Evolutionary conservation across 1,284 basidiomycete genomes (phyloP).

Genomic region (Cutaneotrichosporon cutaneum): DNA sequence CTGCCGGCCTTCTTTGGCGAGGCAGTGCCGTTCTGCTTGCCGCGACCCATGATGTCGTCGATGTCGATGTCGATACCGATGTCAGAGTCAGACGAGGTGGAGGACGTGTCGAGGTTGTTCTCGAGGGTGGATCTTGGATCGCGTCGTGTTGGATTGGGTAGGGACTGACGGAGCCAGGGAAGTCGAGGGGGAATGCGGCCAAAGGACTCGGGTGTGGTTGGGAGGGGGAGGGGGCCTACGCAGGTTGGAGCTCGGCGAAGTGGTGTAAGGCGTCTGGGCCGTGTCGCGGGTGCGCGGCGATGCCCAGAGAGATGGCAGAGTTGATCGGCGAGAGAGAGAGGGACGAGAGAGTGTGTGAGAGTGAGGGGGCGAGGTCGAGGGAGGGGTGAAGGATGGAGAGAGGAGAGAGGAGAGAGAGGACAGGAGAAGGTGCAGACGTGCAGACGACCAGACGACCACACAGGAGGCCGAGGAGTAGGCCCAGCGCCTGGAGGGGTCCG

Average conservation of each 20-base stretch:
- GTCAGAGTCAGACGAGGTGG: not conserved
- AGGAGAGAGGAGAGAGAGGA: too few relatives aligned
- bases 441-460: too few relatives aligned
- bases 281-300: not conserved
- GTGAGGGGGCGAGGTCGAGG: not conserved
- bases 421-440: not conserved
- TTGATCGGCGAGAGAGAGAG: not conserved
- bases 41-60: not conserved
- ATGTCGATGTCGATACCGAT: not conserved
- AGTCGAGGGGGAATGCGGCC: not conserved
- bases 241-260: too few relatives aligned
- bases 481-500: too few relatives aligned
- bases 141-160: not conserved
- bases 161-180: not conserved
- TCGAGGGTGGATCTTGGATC: not conserved
- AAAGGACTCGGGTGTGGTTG: not conserved
- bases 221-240: too few relatives aligned
- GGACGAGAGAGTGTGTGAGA: too few relatives aligned
- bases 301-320: not conserved
- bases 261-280: not conserved
- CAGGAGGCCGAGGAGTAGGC: too few relatives aligned
- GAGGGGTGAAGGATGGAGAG: not conserved
- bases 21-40: not conserved
- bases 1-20: constrained; percentile 11
- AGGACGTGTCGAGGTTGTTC: not conserved